A percentile compares a stretch with the other conserved stretches of the same genome.
Evolutionary conservation across 805 yeast genomes (phyloP).

Genomic region (Wickerhamiella sergipiensis): DNA sequence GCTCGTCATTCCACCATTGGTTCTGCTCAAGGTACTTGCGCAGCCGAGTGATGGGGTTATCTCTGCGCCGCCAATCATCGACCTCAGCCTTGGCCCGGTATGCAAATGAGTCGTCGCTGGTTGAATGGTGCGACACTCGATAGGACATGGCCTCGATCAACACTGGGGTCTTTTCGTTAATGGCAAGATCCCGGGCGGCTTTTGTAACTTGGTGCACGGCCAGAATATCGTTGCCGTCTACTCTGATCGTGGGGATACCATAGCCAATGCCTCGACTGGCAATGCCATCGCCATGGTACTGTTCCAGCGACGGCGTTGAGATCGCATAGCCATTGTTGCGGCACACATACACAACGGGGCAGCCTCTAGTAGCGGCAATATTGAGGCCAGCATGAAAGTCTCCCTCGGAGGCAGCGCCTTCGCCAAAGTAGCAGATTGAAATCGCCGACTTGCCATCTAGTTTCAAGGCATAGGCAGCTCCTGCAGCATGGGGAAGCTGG

Average conservation of each 20-base stretch:
- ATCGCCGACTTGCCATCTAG: constrained; percentile 18
- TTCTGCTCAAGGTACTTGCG: constrained; percentile 22
- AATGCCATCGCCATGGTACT: constrained; percentile 26
- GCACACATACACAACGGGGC: constrained; percentile 24
- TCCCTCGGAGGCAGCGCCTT: constrained; percentile 27
- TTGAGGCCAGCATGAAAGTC: constrained; percentile 26
- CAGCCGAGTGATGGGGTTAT: constrained; percentile 23
- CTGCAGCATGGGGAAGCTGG: constrained; percentile 26
- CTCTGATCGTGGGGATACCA: constrained; percentile 25
- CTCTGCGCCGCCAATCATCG: constrained; percentile 24
- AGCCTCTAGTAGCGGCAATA: constrained; percentile 25
- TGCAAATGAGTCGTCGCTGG: constrained; percentile 26
- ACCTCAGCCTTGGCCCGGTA: constrained; percentile 23
- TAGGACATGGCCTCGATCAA: constrained; percentile 26
- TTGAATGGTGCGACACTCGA: constrained; percentile 26
- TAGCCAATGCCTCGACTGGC: constrained; percentile 24
- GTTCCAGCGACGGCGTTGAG: constrained; percentile 23
- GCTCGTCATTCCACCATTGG: constrained; percentile 22
- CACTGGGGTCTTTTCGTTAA: constrained; percentile 18
- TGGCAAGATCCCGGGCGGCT: constrained; percentile 18
- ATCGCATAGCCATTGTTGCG: constrained; percentile 27
- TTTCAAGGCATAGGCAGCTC: constrained; percentile 26
- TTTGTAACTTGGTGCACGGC: constrained; percentile 21
- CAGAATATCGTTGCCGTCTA: constrained; percentile 24
- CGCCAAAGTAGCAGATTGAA: constrained; percentile 24